Evolutionary conservation across 176 grass and related monocot species (phyloP).

Genomic region (Pontederia crassipes): DNA sequence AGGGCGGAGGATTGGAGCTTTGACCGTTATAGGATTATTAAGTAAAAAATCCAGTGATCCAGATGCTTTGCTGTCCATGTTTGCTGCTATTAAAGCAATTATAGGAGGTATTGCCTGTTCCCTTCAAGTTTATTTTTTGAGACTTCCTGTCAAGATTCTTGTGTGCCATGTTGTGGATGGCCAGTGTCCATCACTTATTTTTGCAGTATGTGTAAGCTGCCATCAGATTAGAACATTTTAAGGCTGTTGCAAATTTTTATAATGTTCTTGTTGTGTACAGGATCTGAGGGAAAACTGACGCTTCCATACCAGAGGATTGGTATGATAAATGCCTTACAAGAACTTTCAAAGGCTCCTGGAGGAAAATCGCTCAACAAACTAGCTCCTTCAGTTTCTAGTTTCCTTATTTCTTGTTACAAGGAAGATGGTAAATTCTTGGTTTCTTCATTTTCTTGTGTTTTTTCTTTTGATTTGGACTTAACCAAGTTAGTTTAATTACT

Average conservation of each 20-base stretch:
- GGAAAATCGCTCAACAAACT: slow-evolving; percentile 63
- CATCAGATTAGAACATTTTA: background rate
- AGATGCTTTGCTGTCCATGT: slow-evolving; percentile 67
- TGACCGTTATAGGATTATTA: slow-evolving; percentile 63
- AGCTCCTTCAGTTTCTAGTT: slow-evolving; percentile 59
- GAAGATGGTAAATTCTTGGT: slow-evolving; percentile 58
- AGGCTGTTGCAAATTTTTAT: too few species aligned
- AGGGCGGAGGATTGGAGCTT: slow-evolving; percentile 59
- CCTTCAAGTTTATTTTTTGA: background rate
- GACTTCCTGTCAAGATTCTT: background rate
- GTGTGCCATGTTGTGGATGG: background rate
- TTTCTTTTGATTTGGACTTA: too few species aligned
- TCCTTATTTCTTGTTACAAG: slow-evolving; percentile 76
- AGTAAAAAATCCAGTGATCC: slow-evolving; percentile 89
- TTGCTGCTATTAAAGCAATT: slow-evolving; percentile 75
- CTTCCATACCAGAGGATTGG: slow-evolving; percentile 80
- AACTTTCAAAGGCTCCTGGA: slow-evolving; percentile 53
- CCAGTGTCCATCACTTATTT: background rate
- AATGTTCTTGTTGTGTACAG: slow-evolving; percentile 20
- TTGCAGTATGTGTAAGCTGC: background rate
- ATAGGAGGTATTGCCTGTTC: slow-evolving; percentile 50
- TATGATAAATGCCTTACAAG: slow-evolving; percentile 67
- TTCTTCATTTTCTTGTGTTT: background rate
- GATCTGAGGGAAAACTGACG: slow-evolving; percentile 91
- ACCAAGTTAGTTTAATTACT: too few species aligned